These are phyloP conservation scores for Talaromyces nanjingensis DNA, from an alignment of 495 filamentous ascomycete species.

Conservation along the genomic window DNA sequence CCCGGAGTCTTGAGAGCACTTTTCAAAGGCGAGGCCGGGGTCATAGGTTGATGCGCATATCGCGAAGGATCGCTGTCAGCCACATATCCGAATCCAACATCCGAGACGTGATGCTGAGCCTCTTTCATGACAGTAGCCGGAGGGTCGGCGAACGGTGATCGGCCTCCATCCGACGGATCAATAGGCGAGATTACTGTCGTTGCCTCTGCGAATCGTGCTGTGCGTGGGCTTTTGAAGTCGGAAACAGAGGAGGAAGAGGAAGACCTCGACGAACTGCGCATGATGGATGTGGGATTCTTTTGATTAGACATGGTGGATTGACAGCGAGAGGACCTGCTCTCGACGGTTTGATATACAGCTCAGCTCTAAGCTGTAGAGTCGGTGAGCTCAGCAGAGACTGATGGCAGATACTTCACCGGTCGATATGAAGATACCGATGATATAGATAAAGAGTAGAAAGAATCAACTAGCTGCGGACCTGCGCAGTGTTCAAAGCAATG, in stretches of 20 bases:
- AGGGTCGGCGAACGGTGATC: slow-evolving; percentile 64
- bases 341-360: background rate
- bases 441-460: background rate
- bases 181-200: slow-evolving; percentile 83
- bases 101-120: slow-evolving; percentile 55
- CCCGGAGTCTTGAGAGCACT: slow-evolving; percentile 82
- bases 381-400: background rate
- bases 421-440: background rate
- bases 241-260: slow-evolving; percentile 43
- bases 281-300: slow-evolving; percentile 4
- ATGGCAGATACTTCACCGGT: background rate
- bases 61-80: slow-evolving; percentile 46
- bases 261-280: slow-evolving; percentile 28
- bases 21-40: slow-evolving; percentile 71
- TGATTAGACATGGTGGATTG: slow-evolving; percentile 5
- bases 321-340: slow-evolving; percentile 9
- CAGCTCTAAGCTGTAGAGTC: background rate
- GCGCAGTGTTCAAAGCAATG: slow-evolving; percentile 8
- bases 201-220: slow-evolving; percentile 84
- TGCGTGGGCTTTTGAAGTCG: slow-evolving; percentile 71
- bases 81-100: slow-evolving; percentile 91
- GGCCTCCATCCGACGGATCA: slow-evolving; percentile 41
- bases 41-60: slow-evolving; percentile 46
- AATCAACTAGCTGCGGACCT: background rate
- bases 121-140: slow-evolving; percentile 29